Percentiles rank a stretch among this genome's conserved stretches.
phyloP scores from a whole-genome alignment of 495 filamentous ascomycete species.

The Penicillium cinerascens region DNA sequence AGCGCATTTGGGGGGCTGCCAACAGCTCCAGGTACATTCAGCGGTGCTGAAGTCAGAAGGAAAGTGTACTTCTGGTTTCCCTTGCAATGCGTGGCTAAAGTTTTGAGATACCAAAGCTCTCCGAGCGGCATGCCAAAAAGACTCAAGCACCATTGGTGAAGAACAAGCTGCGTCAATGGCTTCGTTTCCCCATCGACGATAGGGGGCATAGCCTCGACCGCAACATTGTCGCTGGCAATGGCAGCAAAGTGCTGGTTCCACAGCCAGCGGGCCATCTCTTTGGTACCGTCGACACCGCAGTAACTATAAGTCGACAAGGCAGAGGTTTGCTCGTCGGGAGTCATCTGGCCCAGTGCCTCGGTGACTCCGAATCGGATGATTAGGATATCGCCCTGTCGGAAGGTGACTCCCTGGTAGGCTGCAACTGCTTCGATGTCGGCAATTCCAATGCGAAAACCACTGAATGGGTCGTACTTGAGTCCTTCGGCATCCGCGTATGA shows the following conservation, averaged over 20 bases:
- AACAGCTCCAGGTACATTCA: slow-evolving; percentile 45
- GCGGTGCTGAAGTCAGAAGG: slow-evolving; percentile 42
- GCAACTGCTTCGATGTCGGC: slow-evolving; percentile 32
- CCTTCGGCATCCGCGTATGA: slow-evolving; percentile 33
- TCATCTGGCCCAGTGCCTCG: slow-evolving; percentile 29
- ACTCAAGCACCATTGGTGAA: slow-evolving; percentile 41
- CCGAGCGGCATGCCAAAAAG: slow-evolving; percentile 53
- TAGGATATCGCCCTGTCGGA: slow-evolving; percentile 41
- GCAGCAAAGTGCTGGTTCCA: slow-evolving; percentile 34
- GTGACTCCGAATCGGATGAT: slow-evolving; percentile 46
- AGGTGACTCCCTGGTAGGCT: slow-evolving; percentile 26
- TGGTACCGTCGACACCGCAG: slow-evolving; percentile 24
- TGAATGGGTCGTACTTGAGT: slow-evolving; percentile 34
- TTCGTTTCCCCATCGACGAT: slow-evolving; percentile 14
- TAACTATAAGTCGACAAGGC: slow-evolving; percentile 2
- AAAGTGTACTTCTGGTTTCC: slow-evolving; percentile 37
- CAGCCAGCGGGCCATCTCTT: slow-evolving; percentile 29
- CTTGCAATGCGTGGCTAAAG: slow-evolving; percentile 47
- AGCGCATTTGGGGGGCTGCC: slow-evolving; percentile 40
- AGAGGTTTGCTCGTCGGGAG: slow-evolving; percentile 26
- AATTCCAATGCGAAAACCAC: slow-evolving; percentile 27
- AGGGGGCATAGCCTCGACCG: slow-evolving; percentile 26
- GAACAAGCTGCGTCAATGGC: slow-evolving; percentile 16
- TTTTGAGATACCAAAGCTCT: slow-evolving; percentile 60
- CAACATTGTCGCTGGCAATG: slow-evolving; percentile 29